Evolutionary conservation across 1,284 basidiomycete genomes (phyloP).

Genomic region (Papiliotrema flavescens): DNA sequence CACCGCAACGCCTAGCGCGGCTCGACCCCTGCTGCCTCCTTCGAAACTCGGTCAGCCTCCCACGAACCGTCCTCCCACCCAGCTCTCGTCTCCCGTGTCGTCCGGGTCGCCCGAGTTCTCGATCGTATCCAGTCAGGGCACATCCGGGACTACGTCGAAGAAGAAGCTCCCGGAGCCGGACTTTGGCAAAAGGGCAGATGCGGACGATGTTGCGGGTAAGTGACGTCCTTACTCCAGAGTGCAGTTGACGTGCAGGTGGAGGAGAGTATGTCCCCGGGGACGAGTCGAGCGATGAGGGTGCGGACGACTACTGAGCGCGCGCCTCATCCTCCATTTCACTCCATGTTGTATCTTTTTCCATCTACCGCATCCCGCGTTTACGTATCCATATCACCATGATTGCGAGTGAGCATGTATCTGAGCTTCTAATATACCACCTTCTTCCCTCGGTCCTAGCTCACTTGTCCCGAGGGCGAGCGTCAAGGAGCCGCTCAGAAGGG

Average conservation of each 20-base stretch:
- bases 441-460: too few relatives aligned
- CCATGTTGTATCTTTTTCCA: too few relatives aligned
- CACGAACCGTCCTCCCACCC: slow-evolving; percentile 5
- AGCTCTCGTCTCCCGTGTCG: background rate
- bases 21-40: slow-evolving; percentile 18
- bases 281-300: slow-evolving; percentile 3
- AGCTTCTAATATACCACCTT: too few relatives aligned
- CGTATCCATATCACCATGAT: too few relatives aligned
- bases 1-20: slow-evolving; percentile 15
- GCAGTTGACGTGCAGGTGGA: background rate
- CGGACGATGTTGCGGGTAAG: slow-evolving; percentile 4
- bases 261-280: slow-evolving; percentile 1
- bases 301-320: slow-evolving; percentile 1
- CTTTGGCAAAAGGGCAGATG: background rate
- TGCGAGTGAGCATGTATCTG: too few relatives aligned
- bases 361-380: too few relatives aligned
- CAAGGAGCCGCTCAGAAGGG: too few relatives aligned
- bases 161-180: background rate
- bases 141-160: background rate
- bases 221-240: background rate
- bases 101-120: background rate
- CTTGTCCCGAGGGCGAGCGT: too few relatives aligned
- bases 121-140: background rate
- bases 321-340: background rate
- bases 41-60: slow-evolving; percentile 30